A percentile compares a stretch with the other conserved stretches of the same genome.
These are phyloP conservation scores for Ophiostoma fasciatum DNA, from an alignment of 2,329 filamentous ascomycete genomes.

Conservation along the genomic window DNA sequence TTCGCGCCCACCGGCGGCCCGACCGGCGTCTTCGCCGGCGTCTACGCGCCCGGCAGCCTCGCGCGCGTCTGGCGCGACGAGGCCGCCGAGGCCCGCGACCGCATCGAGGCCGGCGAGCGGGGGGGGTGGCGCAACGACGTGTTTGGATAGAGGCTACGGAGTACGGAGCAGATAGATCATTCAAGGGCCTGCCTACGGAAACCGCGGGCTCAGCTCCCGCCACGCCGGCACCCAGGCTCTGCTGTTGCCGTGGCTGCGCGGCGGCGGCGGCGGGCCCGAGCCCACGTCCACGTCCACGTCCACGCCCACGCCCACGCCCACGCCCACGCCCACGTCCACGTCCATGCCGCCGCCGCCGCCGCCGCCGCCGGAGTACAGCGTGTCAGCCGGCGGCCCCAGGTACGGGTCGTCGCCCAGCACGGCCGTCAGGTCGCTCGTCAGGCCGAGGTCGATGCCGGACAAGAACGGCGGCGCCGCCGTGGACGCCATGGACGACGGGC, in stretches of 20 bases:
- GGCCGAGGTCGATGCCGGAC: conserved; percentile 4
- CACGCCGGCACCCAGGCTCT: conserved; percentile 8
- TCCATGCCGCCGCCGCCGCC: not conserved
- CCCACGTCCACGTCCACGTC: not conserved
- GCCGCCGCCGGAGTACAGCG: not conserved
- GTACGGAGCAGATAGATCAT: too few species aligned
- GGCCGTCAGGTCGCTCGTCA: conserved; percentile 3
- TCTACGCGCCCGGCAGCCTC: conserved; percentile 80
- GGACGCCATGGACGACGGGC: not conserved
- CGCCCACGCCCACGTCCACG: not conserved
- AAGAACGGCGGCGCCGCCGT: not conserved
- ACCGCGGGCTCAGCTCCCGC: conserved; percentile 6
- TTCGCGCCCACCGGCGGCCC: conserved; percentile 49
- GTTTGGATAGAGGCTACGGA: too few species aligned
- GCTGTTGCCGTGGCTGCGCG: conserved; percentile 2
- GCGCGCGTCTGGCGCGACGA: conserved; percentile 84
- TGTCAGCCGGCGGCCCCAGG: conserved; percentile 2
- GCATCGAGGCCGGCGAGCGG: conserved; percentile 56
- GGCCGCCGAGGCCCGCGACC: conserved; percentile 52
- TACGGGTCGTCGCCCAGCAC: conserved; percentile 6
- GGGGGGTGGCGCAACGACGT: conserved; percentile 75
- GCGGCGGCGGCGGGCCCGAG: not conserved
- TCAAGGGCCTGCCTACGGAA: too few species aligned
- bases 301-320: not conserved
- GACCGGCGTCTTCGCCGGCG: conserved; percentile 55